A percentile compares a stretch with the other conserved stretches of the same genome.
Evolutionary conservation across 2,329 filamentous ascomycete species (phyloP).

Genomic region (Ustulina deusta): DNA sequence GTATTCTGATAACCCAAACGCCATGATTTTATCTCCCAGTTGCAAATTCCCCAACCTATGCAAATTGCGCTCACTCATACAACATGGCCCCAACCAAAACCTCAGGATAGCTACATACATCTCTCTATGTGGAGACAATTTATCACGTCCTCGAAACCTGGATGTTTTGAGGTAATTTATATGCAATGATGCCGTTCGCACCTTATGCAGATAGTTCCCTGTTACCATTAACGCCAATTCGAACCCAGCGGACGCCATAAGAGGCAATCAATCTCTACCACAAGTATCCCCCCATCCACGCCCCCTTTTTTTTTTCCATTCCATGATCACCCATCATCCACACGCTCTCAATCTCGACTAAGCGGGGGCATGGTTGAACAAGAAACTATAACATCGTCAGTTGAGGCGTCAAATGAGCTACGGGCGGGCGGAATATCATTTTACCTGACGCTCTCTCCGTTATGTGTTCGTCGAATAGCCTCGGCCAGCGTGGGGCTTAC

Average conservation of each 20-base stretch:
- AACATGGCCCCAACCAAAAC: constrained; percentile 10
- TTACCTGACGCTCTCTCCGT: constrained; percentile 70
- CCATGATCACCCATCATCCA: neutral
- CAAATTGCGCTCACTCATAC: constrained; percentile 21
- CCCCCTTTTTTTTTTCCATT: neutral
- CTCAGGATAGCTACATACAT: constrained; percentile 10
- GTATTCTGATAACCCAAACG: neutral
- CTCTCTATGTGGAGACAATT: constrained; percentile 20
- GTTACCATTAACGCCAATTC: constrained; percentile 38
- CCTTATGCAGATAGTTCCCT: constrained; percentile 19
- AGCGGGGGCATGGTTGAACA: constrained; percentile 52
- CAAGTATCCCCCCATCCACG: neutral
- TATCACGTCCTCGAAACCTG: constrained; percentile 24
- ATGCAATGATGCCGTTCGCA: constrained; percentile 31
- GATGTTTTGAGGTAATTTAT: constrained; percentile 25
- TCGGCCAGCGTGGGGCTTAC: constrained; percentile 77
- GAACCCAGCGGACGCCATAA: constrained; percentile 9
- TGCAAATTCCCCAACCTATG: constrained; percentile 24
- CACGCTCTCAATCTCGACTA: constrained; percentile 12
- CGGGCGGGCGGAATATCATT: constrained; percentile 14
- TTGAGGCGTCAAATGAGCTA: constrained; percentile 50
- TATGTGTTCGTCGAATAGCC: constrained; percentile 69
- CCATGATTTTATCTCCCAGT: constrained; percentile 16
- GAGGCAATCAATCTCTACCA: constrained; percentile 23
- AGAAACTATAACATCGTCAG: constrained; percentile 45